phyloP scores from a whole-genome alignment of 768 basidiomycete genomes.

The Russula sp. region DNA sequence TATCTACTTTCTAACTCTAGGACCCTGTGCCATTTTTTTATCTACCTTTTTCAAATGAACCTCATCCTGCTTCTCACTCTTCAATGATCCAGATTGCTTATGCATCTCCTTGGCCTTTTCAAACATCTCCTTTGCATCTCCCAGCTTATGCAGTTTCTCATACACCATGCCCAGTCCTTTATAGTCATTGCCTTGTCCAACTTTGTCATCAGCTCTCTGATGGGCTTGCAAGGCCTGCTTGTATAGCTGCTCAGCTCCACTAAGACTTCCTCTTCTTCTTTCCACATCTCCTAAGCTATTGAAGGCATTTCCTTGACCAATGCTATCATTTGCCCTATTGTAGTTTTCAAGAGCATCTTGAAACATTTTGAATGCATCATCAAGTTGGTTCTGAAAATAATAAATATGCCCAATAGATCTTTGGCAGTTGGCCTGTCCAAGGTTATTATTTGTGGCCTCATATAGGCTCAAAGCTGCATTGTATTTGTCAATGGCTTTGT shows the following conservation, averaged over 20 bases:
- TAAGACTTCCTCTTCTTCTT: background rate
- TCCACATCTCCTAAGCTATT: slow-evolving; percentile 11
- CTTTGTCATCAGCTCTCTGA: slow-evolving; percentile 8
- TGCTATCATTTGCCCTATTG: background rate
- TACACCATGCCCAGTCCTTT: slow-evolving; percentile 11
- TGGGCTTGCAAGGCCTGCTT: slow-evolving; percentile 4
- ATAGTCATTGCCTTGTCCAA: slow-evolving; percentile 15
- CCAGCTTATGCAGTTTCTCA: slow-evolving; percentile 4
- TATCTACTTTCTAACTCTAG: background rate
- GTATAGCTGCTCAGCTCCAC: slow-evolving; percentile 2
- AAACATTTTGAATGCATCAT: slow-evolving; percentile 4
- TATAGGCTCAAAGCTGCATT: background rate
- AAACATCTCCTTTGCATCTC: slow-evolving; percentile 11
- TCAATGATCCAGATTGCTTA: background rate
- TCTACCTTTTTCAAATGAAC: background rate
- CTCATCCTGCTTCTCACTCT: slow-evolving; percentile 9
- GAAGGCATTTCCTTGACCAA: slow-evolving; percentile 15
- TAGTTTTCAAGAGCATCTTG: slow-evolving; percentile 10
- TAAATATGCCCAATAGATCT: background rate
- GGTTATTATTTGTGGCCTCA: background rate
- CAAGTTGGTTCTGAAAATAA: background rate
- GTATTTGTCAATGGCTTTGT: background rate
- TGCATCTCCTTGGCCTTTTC: slow-evolving; percentile 16
- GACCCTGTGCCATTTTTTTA: background rate
- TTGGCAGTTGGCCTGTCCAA: slow-evolving; percentile 16